A percentile compares a stretch with the other conserved stretches of the same genome.
These are phyloP conservation scores for Sclerotinia trifoliorum DNA, from an alignment of 2,329 filamentous ascomycete genomes.

Conservation along the genomic window DNA sequence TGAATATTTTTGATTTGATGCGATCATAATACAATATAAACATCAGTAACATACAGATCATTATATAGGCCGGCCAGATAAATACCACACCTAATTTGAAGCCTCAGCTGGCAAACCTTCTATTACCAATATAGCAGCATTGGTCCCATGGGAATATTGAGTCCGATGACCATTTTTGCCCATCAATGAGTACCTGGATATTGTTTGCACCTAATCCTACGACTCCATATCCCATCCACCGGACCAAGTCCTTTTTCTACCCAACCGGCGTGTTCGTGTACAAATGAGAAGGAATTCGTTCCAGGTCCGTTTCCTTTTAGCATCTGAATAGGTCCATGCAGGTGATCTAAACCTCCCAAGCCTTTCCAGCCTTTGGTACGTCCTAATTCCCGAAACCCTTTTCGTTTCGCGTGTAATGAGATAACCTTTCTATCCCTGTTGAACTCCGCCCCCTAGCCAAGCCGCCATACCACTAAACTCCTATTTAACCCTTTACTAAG, in stretches of 20 bases:
- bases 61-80: background rate
- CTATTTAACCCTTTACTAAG: background rate
- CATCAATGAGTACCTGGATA: background rate
- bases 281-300: background rate
- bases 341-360: background rate
- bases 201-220: background rate
- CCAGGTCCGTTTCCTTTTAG: background rate
- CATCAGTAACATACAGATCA: background rate
- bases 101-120: background rate
- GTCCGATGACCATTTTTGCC: background rate
- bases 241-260: background rate
- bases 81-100: background rate
- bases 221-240: background rate
- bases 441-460: background rate
- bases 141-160: background rate
- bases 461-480: constrained; percentile 6
- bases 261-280: background rate
- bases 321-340: background rate
- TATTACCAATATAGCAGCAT: background rate
- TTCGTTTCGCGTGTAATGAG: background rate
- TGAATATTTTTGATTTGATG: background rate
- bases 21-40: background rate
- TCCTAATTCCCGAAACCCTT: background rate
- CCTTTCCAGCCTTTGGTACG: background rate
- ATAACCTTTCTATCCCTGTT: background rate